These are phyloP conservation scores for Adansonia digitata DNA, from an alignment of 345 rosid species.

Conservation along the genomic window DNA sequence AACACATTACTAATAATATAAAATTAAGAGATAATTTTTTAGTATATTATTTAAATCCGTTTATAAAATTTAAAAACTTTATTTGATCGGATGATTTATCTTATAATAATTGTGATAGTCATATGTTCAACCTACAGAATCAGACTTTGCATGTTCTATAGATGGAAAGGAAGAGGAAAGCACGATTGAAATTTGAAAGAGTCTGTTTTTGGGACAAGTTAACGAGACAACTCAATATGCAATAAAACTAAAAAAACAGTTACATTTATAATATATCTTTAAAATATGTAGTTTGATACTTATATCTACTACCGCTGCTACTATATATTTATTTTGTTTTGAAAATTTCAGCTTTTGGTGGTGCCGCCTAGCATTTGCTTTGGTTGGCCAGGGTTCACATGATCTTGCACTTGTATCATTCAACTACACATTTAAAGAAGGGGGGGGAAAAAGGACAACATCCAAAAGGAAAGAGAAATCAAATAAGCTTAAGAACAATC, in stretches of 20 bases:
- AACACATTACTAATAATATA: too few species aligned
- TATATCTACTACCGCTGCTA: not conserved
- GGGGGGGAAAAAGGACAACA: not conserved
- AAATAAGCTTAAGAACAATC: conserved; percentile 22
- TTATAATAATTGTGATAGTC: not conserved
- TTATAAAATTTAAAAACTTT: too few species aligned
- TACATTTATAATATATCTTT: not conserved
- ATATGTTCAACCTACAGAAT: not conserved
- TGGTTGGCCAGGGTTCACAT: too few species aligned
- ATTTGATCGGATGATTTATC: too few species aligned
- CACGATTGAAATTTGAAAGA: not conserved
- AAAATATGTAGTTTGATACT: not conserved
- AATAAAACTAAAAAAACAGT: not conserved
- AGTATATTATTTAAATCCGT: too few species aligned
- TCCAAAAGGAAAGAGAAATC: not conserved
- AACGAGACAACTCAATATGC: not conserved
- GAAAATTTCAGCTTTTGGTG: conserved; percentile 23
- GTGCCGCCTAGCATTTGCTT: too few species aligned
- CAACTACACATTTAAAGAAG: not conserved
- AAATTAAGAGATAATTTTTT: too few species aligned
- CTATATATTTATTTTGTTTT: not conserved
- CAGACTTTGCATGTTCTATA: not conserved
- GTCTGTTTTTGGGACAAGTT: not conserved
- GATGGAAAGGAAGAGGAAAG: not conserved
- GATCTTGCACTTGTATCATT: conserved; percentile 28